These are phyloP conservation scores for Ceratobasidium sp. DNA, from an alignment of 1,284 basidiomycete species.

Conservation along the genomic window DNA sequence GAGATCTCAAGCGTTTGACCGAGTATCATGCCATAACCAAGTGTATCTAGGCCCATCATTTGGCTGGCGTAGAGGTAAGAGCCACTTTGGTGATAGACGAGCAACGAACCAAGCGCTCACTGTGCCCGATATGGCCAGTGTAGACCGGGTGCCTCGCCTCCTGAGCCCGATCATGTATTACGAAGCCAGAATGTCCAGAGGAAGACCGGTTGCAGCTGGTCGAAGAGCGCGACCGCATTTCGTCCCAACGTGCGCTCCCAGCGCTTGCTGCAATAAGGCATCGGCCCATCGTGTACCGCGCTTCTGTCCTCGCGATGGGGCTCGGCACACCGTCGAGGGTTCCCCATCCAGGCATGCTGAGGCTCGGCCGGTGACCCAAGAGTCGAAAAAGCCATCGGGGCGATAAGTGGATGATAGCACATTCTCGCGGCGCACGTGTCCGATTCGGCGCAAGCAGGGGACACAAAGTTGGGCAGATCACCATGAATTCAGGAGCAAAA, in stretches of 20 bases:
- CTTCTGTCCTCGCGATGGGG: conserved; percentile 11
- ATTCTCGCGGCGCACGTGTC: neutral
- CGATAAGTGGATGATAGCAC: conserved; percentile 9
- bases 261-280: neutral
- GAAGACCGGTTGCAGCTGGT: conserved; percentile 2
- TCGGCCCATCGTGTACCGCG: neutral
- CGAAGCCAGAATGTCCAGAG: conserved; percentile 16
- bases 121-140: conserved; percentile 18
- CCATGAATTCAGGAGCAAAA: neutral
- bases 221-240: neutral
- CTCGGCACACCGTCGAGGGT: conserved; percentile 16
- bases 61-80: neutral
- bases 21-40: neutral
- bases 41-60: conserved; percentile 1
- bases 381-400: neutral
- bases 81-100: conserved; percentile 6
- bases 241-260: conserved; percentile 1
- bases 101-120: conserved; percentile 21
- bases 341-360: neutral
- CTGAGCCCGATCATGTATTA: conserved; percentile 18
- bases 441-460: neutral
- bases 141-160: conserved; percentile 13
- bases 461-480: neutral
- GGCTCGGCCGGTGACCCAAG: conserved; percentile 3
- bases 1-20: neutral